phyloP scores from a whole-genome alignment of 169 alveolate genomes.

The Plasmodium berghei region DNA sequence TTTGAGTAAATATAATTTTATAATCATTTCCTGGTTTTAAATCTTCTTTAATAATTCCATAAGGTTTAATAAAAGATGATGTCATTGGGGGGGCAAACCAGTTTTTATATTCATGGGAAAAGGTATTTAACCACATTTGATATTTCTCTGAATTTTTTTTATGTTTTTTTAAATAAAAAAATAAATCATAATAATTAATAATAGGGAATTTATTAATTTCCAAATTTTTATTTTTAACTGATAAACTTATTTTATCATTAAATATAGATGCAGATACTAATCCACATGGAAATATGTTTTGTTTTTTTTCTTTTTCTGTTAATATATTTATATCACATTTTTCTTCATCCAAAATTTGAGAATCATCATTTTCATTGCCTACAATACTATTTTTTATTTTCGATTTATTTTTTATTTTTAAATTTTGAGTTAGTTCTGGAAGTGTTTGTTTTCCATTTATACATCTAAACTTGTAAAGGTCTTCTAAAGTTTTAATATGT shows the following conservation, averaged over 20 bases:
- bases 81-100: slow-evolving; percentile 66
- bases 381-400: not conserved
- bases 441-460: slow-evolving; percentile 31
- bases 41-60: slow-evolving; percentile 49
- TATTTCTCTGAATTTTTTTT: slow-evolving; percentile 20
- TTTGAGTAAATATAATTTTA: slow-evolving; percentile 40
- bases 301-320: not conserved
- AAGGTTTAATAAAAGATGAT: slow-evolving; percentile 60
- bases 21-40: slow-evolving; percentile 23
- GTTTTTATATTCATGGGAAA: slow-evolving; percentile 46
- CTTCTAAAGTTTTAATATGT: slow-evolving; percentile 46
- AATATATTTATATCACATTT: slow-evolving; percentile 9
- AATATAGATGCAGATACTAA: slow-evolving; percentile 42
- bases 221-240: not conserved
- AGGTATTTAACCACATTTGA: slow-evolving; percentile 36
- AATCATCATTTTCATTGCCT: not conserved
- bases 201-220: slow-evolving; percentile 29
- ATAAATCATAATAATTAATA: slow-evolving; percentile 50
- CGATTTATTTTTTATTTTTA: not conserved
- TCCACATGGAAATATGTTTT: slow-evolving; percentile 49
- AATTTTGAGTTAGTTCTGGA: slow-evolving; percentile 32
- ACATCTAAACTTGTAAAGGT: slow-evolving; percentile 42
- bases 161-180: slow-evolving; percentile 49
- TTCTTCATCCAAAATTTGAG: not conserved
- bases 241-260: slow-evolving; percentile 37